phyloP scores from a whole-genome alignment of 2,329 filamentous ascomycete genomes.

The Neoascochyta sp. region DNA sequence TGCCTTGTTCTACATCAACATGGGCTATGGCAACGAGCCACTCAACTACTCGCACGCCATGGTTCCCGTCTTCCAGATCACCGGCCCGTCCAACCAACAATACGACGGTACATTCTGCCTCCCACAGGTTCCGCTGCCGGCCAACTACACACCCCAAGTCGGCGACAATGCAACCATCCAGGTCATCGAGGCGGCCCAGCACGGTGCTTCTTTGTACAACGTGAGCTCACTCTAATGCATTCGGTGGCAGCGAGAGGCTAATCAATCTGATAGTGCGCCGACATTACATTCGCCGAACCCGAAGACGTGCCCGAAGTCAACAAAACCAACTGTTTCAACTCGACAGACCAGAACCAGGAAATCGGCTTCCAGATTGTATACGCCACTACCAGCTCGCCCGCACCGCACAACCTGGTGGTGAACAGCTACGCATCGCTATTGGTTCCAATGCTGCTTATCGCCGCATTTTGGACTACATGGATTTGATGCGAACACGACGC shows the following conservation, averaged over 20 bases:
- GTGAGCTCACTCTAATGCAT: conserved; percentile 48
- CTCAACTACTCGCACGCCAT: conserved; percentile 84
- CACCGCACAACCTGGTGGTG: conserved; percentile 19
- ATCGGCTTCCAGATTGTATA: conserved; percentile 77
- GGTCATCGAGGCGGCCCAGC: conserved; percentile 74
- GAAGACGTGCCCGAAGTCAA: conserved; percentile 73
- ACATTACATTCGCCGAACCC: conserved; percentile 85
- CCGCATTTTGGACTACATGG: conserved; percentile 29
- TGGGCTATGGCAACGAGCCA: conserved; percentile 79
- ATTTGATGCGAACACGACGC: conserved; percentile 6
- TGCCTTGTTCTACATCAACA: conserved; percentile 84
- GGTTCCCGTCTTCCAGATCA: conserved; percentile 74
- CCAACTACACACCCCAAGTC: conserved; percentile 63
- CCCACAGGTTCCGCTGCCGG: conserved; percentile 81
- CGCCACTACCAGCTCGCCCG: conserved; percentile 46
- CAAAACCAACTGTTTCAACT: conserved; percentile 84
- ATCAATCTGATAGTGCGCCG: conserved; percentile 67
- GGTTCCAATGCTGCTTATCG: conserved; percentile 25
- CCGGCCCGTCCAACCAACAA: conserved; percentile 75
- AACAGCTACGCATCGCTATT: conserved; percentile 27
- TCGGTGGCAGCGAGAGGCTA: not conserved
- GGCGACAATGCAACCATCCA: conserved; percentile 94
- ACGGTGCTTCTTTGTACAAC: conserved; percentile 79
- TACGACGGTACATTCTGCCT: conserved; percentile 87
- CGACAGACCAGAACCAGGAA: conserved; percentile 44